Evolutionary conservation across 768 basidiomycete species (phyloP).

Genomic region (Cystobasidium ongulense): DNA sequence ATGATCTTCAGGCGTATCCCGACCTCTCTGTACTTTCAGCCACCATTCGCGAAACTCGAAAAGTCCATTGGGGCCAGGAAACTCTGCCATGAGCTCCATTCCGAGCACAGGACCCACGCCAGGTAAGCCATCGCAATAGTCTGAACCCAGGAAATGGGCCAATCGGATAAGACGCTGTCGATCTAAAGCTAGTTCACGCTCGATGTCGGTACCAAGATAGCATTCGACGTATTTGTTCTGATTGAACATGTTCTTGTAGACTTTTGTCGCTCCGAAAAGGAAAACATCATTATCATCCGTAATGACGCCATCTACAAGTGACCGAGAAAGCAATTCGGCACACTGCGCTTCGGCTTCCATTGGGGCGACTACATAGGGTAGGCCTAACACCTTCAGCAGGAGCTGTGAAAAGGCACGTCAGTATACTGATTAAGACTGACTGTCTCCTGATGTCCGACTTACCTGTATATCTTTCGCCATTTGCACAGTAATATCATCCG

Average conservation of each 20-base stretch:
- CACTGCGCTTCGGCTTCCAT: constrained; percentile 99
- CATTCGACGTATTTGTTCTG: constrained; percentile 98
- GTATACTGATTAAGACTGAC: too few species aligned
- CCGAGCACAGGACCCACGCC: constrained; percentile 93
- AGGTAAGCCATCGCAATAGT: constrained; percentile 85
- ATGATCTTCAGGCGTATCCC: constrained; percentile 64
- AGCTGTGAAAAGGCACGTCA: constrained; percentile 50
- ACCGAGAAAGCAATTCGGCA: constrained; percentile 73
- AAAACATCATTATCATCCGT: constrained; percentile 99
- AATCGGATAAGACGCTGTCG: constrained; percentile 76
- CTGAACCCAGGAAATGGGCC: constrained; percentile 90
- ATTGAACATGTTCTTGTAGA: constrained; percentile 99
- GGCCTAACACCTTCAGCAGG: constrained; percentile 86
- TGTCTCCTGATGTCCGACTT: too few species aligned
- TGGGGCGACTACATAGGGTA: constrained; percentile 95
- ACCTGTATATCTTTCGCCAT: constrained; percentile 80
- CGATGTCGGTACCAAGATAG: constrained; percentile 73
- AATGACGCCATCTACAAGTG: constrained; percentile 91
- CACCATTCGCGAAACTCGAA: constrained; percentile 85
- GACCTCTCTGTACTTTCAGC: constrained; percentile 80
- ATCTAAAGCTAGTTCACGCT: constrained; percentile 75
- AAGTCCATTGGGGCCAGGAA: constrained; percentile 74
- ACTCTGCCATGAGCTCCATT: constrained; percentile 89
- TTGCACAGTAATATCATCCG: constrained; percentile 88
- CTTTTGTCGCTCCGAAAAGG: constrained; percentile 87